Base-by-base conservation (phyloP, 2,329 filamentous ascomycete genomes). In the Epicoccum sorghinum region DNA sequence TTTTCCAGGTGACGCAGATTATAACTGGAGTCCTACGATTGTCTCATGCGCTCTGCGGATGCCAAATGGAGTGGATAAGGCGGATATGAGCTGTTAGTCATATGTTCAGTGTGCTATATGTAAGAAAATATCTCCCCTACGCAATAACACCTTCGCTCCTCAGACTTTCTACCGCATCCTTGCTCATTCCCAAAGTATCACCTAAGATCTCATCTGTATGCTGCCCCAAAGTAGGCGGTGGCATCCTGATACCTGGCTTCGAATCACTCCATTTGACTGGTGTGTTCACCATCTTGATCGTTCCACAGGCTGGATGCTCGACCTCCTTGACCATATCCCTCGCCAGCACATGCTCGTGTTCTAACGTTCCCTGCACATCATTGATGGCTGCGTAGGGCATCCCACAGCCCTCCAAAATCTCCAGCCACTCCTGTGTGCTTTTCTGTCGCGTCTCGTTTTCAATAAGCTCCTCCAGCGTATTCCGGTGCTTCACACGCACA, bases 311-410 rank as follows among this genome's bases (percentile, higher is more conserved):
- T 4, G 85, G 85, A 70, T 99, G 95, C 0, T 96, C 85, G 39
- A 97, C 80, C 70, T 96, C 89, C 12, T 90, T 85, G 1, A 99
- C 89, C 95, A 99, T 99, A 55, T 88, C 84, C 53, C 95, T 84
- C 22, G 93, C 93, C 49, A 79, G 77, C 0, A 86, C 85, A 75
- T 99, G 95, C 58, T 88, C 84, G 70, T 97, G 92, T 57, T 89
- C 87, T 47, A 99, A 78, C 0, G 95, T 91, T 18, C 82, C 84
- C 73, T 95, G 89, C 7, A 99, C 86, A 69, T 99, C 93, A 70
- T 98, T 99, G 64, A 99, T 89, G 1, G 93, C 91, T 0, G 93
- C 90, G 67, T 95, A 99, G 0, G 95, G 95, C 87, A 99, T 87
- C 4, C 95, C 95, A 54, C 85, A 89, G n/a, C 91, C 92, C 67